Base-by-base conservation (phyloP, 192 early-diverging fungal species). In the Martensiomyces pterosporus region DNA sequence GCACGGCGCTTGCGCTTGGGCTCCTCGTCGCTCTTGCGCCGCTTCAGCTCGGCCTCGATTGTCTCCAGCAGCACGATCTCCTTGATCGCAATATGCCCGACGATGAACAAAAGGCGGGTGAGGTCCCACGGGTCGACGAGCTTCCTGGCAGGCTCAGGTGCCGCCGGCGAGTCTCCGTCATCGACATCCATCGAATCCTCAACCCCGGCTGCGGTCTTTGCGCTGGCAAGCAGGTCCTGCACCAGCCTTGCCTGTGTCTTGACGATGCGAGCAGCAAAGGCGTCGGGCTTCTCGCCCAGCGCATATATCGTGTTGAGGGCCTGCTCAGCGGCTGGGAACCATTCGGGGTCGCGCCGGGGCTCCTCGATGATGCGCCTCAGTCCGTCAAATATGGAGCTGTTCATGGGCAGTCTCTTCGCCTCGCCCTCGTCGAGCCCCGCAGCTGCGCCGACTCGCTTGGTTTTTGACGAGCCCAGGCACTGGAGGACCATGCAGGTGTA, bases 71-170 rank as follows among this genome's bases (percentile, higher is more conserved):
- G 86, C 24, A 96, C 93, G 59, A 95, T 93, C 55, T 96, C 88
- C 71, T 97, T 94, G 52, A 98, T 87, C 0, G 91, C 95, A 13
- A 95, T 83, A 65, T 99, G 97, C 0, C 97, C 95, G 22, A 94
- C 85, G 22, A 97, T 73, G 47, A 98, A 98, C 17, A 93, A 60
- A 12, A 99, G 70, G 35, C 94, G 88, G 46, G 85, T 82, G 9
- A 99, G 79, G 29, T 90, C 86, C 62, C 88, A 81, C 23, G 86
- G 62, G 47, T 85, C 79, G 9, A 60, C 59, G 32, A 53, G 44
- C 38, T 49, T 69, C 12, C 41, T 32, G 3, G 29, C 34, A 0
- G 39, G 12, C 18, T 17, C 7, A 4, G n/a, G 19, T n/a, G 45
- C 4, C 3, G 43, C 24, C 40, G 35, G 35, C 2, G 15, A 23